phyloP scores from a whole-genome alignment of 495 filamentous ascomycete genomes.

The Neurospora sp. region DNA sequence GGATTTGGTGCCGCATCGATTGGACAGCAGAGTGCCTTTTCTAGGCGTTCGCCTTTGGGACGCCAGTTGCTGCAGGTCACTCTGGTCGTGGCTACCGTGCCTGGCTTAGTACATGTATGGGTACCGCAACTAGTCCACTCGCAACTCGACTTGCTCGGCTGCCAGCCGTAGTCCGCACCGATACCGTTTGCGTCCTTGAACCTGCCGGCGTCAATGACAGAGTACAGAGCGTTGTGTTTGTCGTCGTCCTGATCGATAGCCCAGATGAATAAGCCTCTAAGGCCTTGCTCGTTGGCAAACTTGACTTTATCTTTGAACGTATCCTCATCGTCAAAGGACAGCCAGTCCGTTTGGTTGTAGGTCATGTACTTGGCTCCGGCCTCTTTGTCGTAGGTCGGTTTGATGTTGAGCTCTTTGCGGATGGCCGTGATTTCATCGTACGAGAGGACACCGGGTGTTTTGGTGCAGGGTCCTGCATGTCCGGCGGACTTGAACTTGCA shows the following conservation, averaged over 20 bases:
- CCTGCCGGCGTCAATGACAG: not conserved
- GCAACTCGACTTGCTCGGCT: not conserved
- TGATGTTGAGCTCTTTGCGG: not conserved
- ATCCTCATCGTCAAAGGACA: constrained; percentile 33
- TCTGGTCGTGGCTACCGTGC: not conserved
- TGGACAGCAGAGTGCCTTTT: not conserved
- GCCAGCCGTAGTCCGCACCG: not conserved
- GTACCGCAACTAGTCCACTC: too few relatives aligned
- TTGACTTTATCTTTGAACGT: constrained; percentile 34
- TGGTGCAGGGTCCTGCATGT: constrained; percentile 24
- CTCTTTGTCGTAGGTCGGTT: constrained; percentile 16
- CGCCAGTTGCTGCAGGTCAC: not conserved
- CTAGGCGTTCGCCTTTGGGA: not conserved
- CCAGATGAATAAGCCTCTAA: constrained; percentile 28
- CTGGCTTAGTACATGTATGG: not conserved
- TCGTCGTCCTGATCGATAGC: constrained; percentile 21
- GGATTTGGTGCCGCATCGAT: not conserved
- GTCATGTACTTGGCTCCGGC: constrained; percentile 30
- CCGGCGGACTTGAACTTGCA: constrained; percentile 22
- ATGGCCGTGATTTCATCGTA: constrained; percentile 32
- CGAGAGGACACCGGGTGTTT: constrained; percentile 23
- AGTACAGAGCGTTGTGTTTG: constrained; percentile 3
- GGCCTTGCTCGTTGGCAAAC: constrained; percentile 24
- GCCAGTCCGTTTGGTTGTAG: constrained; percentile 35
- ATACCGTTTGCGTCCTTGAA: not conserved